Evolutionary conservation across 805 yeast species (phyloP).

Genomic region (Yarrowia sp.): DNA sequence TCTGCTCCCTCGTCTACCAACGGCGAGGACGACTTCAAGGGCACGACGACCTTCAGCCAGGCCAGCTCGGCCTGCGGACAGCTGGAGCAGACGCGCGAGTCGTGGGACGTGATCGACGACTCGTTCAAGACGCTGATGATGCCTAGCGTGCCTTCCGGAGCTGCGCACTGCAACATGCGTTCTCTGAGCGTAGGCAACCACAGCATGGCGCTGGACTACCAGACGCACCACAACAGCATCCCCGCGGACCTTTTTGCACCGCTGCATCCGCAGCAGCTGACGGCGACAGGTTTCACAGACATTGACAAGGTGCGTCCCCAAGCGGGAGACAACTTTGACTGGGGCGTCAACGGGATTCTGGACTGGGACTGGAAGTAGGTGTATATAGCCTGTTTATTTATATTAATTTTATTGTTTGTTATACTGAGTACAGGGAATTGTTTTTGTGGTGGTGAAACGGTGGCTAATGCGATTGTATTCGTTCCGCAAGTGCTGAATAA

Average conservation of each 20-base stretch:
- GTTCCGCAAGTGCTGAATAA: too few relatives aligned
- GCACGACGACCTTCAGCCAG: not conserved
- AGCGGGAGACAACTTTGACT: not conserved
- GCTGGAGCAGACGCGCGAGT: slow-evolving; percentile 6
- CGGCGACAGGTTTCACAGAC: slow-evolving; percentile 17
- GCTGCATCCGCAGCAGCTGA: slow-evolving; percentile 22
- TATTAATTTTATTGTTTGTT: not conserved
- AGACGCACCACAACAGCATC: not conserved
- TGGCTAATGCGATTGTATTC: too few relatives aligned
- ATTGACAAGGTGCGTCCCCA: slow-evolving; percentile 10
- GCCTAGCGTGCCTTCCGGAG: not conserved
- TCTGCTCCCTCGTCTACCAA: slow-evolving; percentile 18
- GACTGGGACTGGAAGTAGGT: slow-evolving; percentile 23
- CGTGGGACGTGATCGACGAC: slow-evolving; percentile 20
- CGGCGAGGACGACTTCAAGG: slow-evolving; percentile 23
- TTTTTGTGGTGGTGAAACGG: too few relatives aligned
- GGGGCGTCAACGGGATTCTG: slow-evolving; percentile 17
- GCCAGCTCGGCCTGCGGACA: slow-evolving; percentile 21
- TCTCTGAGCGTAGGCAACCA: slow-evolving; percentile 16
- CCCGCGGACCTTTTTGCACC: slow-evolving; percentile 9
- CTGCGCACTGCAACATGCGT: not conserved
- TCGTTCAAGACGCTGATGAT: slow-evolving; percentile 10
- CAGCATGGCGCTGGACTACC: not conserved
- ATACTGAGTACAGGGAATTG: too few relatives aligned
- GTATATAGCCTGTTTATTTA: slow-evolving; percentile 7